These are phyloP conservation scores for Plasmodium yoelii DNA, from an alignment of 169 alveolate genomes.

Conservation along the genomic window DNA sequence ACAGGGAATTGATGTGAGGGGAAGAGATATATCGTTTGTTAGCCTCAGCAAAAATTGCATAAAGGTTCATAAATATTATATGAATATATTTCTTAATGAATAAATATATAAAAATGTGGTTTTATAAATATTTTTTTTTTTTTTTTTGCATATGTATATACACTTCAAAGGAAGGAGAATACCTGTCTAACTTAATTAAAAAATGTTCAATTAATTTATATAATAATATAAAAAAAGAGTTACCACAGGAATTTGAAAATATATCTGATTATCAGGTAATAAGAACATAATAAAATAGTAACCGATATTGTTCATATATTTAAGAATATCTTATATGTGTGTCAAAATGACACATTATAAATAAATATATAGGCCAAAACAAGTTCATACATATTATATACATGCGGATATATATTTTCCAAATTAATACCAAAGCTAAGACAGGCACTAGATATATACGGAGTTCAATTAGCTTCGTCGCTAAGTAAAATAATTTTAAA, in stretches of 20 bases:
- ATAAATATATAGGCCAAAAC: too few relatives aligned
- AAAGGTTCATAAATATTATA: conserved; percentile 4
- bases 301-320: too few relatives aligned
- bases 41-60: conserved; percentile 62
- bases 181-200: conserved; percentile 48
- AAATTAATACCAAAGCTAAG: conserved; percentile 18
- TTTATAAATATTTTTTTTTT: background rate
- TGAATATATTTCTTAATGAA: too few relatives aligned
- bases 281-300: too few relatives aligned
- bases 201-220: conserved; percentile 43
- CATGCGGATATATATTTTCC: too few relatives aligned
- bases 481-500: conserved; percentile 74
- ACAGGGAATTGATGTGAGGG: conserved; percentile 73
- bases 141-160: background rate
- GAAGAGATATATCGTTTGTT: conserved; percentile 72
- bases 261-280: conserved; percentile 65
- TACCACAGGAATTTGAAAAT: conserved; percentile 74
- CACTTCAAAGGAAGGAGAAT: conserved; percentile 52
- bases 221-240: conserved; percentile 36
- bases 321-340: too few relatives aligned
- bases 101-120: too few relatives aligned
- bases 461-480: conserved; percentile 74
- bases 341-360: too few relatives aligned
- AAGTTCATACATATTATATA: too few relatives aligned
- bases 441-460: conserved; percentile 73